phyloP scores from a whole-genome alignment of 192 early-diverging fungal species.

The Coemansia sp. region DNA sequence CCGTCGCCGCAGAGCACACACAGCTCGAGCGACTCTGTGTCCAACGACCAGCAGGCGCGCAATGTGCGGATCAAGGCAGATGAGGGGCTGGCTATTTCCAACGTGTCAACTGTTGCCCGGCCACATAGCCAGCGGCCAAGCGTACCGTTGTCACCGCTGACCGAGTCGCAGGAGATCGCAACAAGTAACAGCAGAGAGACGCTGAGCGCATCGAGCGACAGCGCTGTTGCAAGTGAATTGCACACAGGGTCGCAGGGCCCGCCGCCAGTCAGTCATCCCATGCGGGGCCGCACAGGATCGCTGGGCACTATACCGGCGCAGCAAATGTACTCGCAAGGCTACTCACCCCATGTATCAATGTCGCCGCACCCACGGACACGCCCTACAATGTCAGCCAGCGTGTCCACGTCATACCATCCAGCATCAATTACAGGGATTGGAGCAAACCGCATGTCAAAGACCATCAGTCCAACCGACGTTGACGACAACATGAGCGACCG shows the following conservation, averaged over 20 bases:
- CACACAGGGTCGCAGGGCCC: constrained; percentile 2
- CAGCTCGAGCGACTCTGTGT: constrained; percentile 26
- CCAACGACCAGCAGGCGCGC: constrained; percentile 5
- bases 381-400: constrained; percentile 2
- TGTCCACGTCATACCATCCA: constrained; percentile 12
- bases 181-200: constrained; percentile 24
- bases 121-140: constrained; percentile 10
- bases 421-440: neutral
- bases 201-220: constrained; percentile 12
- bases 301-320: constrained; percentile 21
- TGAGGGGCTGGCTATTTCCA: constrained; percentile 28
- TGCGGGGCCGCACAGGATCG: constrained; percentile 34
- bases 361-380: constrained; percentile 13
- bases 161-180: constrained; percentile 42
- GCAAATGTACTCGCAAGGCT: constrained; percentile 22
- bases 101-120: constrained; percentile 3
- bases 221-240: neutral
- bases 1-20: constrained; percentile 10
- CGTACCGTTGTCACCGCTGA: constrained; percentile 33
- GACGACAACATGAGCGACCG: constrained; percentile 49
- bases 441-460: constrained; percentile 33
- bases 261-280: neutral
- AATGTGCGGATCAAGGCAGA: constrained; percentile 15
- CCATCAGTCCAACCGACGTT: constrained; percentile 20
- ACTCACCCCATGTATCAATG: neutral